Percentiles rank a stretch among this genome's conserved stretches.
Conservation (phyloP, 371 early-diverging fungal species). For the Mucor saturninus region DNA sequence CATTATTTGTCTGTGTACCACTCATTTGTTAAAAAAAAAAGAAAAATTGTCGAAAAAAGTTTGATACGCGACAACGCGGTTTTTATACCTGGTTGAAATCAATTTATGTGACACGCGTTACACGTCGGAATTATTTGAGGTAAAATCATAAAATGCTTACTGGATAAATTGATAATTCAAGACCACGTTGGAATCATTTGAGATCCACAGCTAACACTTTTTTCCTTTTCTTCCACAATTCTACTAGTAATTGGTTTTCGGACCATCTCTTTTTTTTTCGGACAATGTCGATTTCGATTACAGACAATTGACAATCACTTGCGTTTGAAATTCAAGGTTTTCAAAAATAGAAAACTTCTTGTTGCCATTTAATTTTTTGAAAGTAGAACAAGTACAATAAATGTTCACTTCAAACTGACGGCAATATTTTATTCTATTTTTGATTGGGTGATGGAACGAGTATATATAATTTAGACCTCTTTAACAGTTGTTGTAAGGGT, state of each 20-base stretch:
- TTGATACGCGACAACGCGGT: too few relatives aligned
- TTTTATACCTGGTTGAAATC: too few relatives aligned
- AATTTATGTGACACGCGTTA: too few relatives aligned
- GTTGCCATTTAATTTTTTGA: constrained; percentile 9
- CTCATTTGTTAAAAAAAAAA: too few relatives aligned
- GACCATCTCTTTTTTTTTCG: neutral
- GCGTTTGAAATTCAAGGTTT: constrained; percentile 10
- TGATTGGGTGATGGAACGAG: constrained; percentile 14
- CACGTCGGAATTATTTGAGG: too few relatives aligned
- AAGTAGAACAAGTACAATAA: constrained; percentile 10
- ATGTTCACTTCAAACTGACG: constrained; percentile 15
- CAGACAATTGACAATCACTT: constrained; percentile 8
- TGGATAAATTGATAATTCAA: too few relatives aligned
- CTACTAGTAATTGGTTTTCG: constrained; percentile 5
- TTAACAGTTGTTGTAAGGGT: constrained; percentile 9
- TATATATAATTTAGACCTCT: constrained; percentile 15
- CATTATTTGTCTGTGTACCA: constrained; percentile 3
- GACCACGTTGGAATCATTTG: too few relatives aligned
- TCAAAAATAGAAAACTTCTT: constrained; percentile 11
- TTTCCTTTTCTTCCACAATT: constrained; percentile 7
- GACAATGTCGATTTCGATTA: constrained; percentile 9
- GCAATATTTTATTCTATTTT: constrained; percentile 10
- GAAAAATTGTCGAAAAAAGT: too few relatives aligned
- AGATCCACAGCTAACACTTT: too few relatives aligned
- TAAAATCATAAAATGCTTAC: too few relatives aligned